A percentile compares a stretch with the other conserved stretches of the same genome.
Conservation (phyloP, 371 early-diverging fungal genomes). For the Blakeslea trispora region DNA sequence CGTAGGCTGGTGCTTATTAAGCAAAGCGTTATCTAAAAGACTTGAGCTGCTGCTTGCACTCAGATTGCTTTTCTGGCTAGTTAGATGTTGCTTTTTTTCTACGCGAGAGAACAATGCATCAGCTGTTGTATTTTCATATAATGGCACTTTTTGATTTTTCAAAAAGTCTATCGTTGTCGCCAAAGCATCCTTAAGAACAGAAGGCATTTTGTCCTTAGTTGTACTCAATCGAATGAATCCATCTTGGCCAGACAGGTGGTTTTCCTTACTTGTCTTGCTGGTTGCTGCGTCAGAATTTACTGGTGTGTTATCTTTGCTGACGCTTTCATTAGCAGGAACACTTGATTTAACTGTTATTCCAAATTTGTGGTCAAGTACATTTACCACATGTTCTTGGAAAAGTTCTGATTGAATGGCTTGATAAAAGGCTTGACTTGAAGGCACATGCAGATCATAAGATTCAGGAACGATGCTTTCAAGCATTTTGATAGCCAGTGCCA, state of each 20-base stretch:
- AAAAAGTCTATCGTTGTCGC: slow-evolving; percentile 12
- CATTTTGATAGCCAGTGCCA: slow-evolving; percentile 36
- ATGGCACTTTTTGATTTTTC: slow-evolving; percentile 8
- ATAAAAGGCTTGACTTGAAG: slow-evolving; percentile 4
- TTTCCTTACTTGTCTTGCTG: too few species aligned
- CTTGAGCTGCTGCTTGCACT: slow-evolving; percentile 5
- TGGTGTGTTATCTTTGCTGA: too few species aligned
- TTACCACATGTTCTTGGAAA: slow-evolving; percentile 10
- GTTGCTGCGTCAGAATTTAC: too few species aligned
- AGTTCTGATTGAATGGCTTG: slow-evolving; percentile 4
- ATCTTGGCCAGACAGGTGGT: background rate
- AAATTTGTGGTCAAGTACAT: slow-evolving; percentile 1
- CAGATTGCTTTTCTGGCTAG: slow-evolving; percentile 2
- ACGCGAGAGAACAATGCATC: slow-evolving; percentile 9
- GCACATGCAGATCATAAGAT: slow-evolving; percentile 37
- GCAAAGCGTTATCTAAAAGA: background rate
- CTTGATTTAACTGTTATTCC: slow-evolving; percentile 9
- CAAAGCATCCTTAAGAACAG: slow-evolving; percentile 12
- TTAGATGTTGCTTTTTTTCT: slow-evolving; percentile 2
- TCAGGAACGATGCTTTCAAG: slow-evolving; percentile 44
- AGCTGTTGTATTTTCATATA: slow-evolving; percentile 13
- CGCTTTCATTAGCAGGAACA: background rate
- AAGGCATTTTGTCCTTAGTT: slow-evolving; percentile 9
- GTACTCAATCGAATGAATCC: slow-evolving; percentile 12
- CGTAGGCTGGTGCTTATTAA: slow-evolving; percentile 1